Evolutionary conservation across 176 grass and related monocot genomes (phyloP), one percentile per base, ranked within the genome.

Genomic region (Oryza longistaminata): DNA sequence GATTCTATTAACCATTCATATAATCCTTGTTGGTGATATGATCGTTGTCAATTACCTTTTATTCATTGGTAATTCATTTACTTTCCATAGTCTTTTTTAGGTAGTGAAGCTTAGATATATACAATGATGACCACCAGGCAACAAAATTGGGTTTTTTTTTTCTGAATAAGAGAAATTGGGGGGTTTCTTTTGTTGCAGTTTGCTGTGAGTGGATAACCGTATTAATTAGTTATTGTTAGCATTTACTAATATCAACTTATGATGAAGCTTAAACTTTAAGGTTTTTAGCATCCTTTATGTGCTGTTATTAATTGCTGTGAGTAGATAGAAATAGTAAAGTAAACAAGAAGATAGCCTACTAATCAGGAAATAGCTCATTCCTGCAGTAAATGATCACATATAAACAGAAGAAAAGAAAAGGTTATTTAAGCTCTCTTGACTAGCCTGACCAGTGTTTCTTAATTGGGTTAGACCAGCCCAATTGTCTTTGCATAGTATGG

Each of bases 61-160:
- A 81, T 71, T 76, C 76, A 8, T 43, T 24, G 31, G 10, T 31
- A 66, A 68, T 66, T 67, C 25, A 58, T 67, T 17, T 82, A 76
- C 53, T 77, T 60, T 77, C 35, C 40, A 70, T 71, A 33, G 0
- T 35, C 40, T 22, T 81, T 64, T 76, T 7, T 78, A 52, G n/a
- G 9, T 88, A 66, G 62, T 61, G 5, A 80, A 44, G 79, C 42
- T 84, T 46, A 53, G 22, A 31, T 44, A 7, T 65, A 42, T 65
- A 15, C 55, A 78, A 2, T 22, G 1, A 76, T 76, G 58, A 37
- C 46, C 40, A 60, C 27, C 11, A 35, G 43, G 22, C 9, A 71
- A 72, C 3, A 60, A 31, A 31, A 31, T 31, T 31, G 29, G 2
- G 2, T 31, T 31, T 31, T 31, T 27, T 31, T 31, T 31, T 31